These are phyloP conservation scores for Pisolithus tinctorius DNA, from an alignment of 768 basidiomycete genomes.

Conservation along the genomic window DNA sequence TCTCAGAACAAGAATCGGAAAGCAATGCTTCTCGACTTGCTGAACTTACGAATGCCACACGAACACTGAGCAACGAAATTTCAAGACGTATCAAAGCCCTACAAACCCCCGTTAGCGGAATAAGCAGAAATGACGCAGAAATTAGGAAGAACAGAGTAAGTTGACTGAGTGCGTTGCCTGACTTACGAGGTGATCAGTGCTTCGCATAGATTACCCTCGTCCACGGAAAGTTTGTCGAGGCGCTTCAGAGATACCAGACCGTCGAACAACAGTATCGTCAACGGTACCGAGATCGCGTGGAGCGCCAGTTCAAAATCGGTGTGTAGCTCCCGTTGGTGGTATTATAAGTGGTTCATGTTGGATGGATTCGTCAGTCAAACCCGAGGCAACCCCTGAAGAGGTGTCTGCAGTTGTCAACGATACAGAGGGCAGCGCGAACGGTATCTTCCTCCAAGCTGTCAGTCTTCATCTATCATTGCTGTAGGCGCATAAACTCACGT, in stretches of 20 bases:
- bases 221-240: constrained; percentile 66
- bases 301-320: constrained; percentile 77
- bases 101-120: constrained; percentile 31
- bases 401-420: constrained; percentile 63
- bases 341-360: not conserved
- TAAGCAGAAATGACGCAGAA: constrained; percentile 36
- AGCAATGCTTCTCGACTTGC: constrained; percentile 43
- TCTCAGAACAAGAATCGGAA: constrained; percentile 38
- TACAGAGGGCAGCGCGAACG: constrained; percentile 46
- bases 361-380: constrained; percentile 55
- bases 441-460: constrained; percentile 78
- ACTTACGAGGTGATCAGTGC: not conserved
- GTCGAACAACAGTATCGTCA: constrained; percentile 66
- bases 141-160: constrained; percentile 35
- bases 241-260: constrained; percentile 69
- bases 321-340: constrained; percentile 6
- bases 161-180: not conserved
- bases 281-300: constrained; percentile 59
- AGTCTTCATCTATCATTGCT: not conserved
- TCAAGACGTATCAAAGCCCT: constrained; percentile 56
- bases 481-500: not conserved
- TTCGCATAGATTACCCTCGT: constrained; percentile 48
- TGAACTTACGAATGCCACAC: constrained; percentile 53
- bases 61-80: constrained; percentile 47
- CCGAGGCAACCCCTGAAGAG: constrained; percentile 79